A percentile compares a stretch with the other conserved stretches of the same genome.
Conservation (phyloP, 306 rosid genomes). For the Trifolium dubium region DNA sequence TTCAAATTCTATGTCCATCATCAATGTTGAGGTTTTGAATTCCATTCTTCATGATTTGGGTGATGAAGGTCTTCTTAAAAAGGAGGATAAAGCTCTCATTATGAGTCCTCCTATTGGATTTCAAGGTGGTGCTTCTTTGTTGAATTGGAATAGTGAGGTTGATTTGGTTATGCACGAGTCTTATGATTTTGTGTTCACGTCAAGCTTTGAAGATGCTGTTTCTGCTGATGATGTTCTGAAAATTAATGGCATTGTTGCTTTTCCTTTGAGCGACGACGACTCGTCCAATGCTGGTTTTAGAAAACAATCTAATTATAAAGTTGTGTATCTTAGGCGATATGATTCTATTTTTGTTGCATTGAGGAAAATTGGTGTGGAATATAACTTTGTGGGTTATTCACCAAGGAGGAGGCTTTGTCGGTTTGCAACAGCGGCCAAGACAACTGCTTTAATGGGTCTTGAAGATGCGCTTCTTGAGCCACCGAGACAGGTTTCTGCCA, state of each 20-base stretch:
- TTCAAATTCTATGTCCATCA: conserved; percentile 13
- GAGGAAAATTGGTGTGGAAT: conserved; percentile 48
- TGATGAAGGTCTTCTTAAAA: conserved; percentile 54
- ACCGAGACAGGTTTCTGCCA: conserved; percentile 29
- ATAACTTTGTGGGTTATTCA: conserved; percentile 35
- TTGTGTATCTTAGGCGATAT: conserved; percentile 56
- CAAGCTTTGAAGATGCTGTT: conserved; percentile 49
- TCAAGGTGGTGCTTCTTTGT: conserved; percentile 32
- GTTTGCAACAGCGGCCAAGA: conserved; percentile 37
- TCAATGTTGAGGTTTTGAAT: conserved; percentile 47
- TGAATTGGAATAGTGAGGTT: conserved; percentile 40
- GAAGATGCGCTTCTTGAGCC: conserved; percentile 71
- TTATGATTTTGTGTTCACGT: conserved; percentile 61
- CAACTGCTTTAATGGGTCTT: conserved; percentile 46
- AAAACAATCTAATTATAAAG: conserved; percentile 52
- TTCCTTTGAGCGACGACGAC: conserved; percentile 53
- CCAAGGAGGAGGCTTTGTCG: conserved; percentile 51
- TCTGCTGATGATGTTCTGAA: conserved; percentile 60
- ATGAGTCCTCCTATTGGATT: conserved; percentile 44
- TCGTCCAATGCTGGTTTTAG: conserved; percentile 47
- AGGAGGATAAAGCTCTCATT: conserved; percentile 56
- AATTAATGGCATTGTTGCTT: conserved; percentile 66
- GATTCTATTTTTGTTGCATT: conserved; percentile 57
- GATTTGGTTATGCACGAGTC: conserved; percentile 52
- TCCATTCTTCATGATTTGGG: conserved; percentile 59